Percentiles rank a stretch among this genome's conserved stretches.
phyloP scores from a whole-genome alignment of 2,329 filamentous ascomycete genomes.

The Paecilomyces niveus region DNA sequence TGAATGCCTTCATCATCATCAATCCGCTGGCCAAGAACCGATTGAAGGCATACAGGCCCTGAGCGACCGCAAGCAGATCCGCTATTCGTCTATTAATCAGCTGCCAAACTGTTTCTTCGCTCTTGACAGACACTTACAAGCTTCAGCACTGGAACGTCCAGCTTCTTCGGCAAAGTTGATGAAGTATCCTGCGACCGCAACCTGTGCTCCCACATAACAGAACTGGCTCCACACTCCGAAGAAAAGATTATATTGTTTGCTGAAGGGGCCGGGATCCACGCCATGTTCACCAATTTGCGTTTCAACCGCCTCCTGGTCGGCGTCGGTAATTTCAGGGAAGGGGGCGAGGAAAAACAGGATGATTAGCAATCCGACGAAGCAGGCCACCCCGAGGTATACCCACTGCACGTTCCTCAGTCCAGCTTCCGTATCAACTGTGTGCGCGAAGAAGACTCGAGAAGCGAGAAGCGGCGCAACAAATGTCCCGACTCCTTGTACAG shows the following conservation, averaged over 20 bases:
- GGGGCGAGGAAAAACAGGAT: conserved; percentile 52
- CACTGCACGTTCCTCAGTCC: conserved; percentile 56
- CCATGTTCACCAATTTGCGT: conserved; percentile 28
- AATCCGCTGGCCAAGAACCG: conserved; percentile 51
- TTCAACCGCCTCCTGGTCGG: conserved; percentile 53
- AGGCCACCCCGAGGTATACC: conserved; percentile 57
- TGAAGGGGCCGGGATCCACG: conserved; percentile 35
- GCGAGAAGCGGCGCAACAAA: conserved; percentile 54
- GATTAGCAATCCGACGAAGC: conserved; percentile 52
- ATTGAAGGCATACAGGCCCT: conserved; percentile 54
- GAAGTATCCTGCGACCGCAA: conserved; percentile 43
- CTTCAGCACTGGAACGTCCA: conserved; percentile 21
- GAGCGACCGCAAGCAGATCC: conserved; percentile 52
- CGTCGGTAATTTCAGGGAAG: conserved; percentile 52
- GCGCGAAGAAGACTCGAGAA: conserved; percentile 55
- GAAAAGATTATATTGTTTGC: conserved; percentile 55
- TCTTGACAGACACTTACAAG: conserved; percentile 15
- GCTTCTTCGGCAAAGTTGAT: conserved; percentile 45
- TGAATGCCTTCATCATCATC: conserved; percentile 46
- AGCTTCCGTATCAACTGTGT: conserved; percentile 42
- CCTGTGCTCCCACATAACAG: conserved; percentile 56
- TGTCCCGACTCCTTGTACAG: conserved; percentile 52
- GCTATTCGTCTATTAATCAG: conserved; percentile 19
- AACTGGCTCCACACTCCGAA: conserved; percentile 56
- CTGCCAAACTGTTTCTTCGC: conserved; percentile 9